These are phyloP conservation scores for Coemansia sp. DNA, from an alignment of 192 early-diverging fungal genomes.

Conservation along the genomic window DNA sequence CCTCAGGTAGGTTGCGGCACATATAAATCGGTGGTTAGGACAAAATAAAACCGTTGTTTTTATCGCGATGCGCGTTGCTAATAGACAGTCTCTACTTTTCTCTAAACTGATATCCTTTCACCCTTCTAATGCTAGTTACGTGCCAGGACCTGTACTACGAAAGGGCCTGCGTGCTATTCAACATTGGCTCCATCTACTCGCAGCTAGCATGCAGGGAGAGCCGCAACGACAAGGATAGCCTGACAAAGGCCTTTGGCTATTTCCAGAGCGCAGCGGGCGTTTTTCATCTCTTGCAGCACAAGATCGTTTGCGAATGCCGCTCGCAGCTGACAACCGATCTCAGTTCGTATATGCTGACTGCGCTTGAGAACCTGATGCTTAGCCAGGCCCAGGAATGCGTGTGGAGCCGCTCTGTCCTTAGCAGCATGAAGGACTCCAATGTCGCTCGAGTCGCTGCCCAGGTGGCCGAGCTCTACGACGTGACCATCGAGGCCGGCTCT, in stretches of 20 bases:
- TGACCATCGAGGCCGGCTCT: slow-evolving; percentile 62
- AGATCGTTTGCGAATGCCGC: slow-evolving; percentile 62
- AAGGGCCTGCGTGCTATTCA: slow-evolving; percentile 78
- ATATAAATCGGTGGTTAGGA: background rate
- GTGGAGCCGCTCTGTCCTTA: slow-evolving; percentile 80
- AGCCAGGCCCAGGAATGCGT: slow-evolving; percentile 95
- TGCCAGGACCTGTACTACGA: slow-evolving; percentile 76
- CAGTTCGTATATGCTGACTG: slow-evolving; percentile 62
- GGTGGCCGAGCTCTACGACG: slow-evolving; percentile 70
- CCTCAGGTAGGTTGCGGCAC: slow-evolving; percentile 13
- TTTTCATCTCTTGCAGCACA: slow-evolving; percentile 60
- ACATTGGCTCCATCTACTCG: slow-evolving; percentile 82
- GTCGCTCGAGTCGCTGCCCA: slow-evolving; percentile 74
- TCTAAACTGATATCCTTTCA: no score
- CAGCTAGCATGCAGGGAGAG: slow-evolving; percentile 71
- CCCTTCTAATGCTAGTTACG: slow-evolving; percentile 35
- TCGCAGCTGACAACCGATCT: slow-evolving; percentile 69
- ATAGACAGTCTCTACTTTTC: no score
- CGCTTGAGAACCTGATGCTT: slow-evolving; percentile 74
- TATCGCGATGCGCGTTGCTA: no score
- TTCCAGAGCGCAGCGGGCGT: slow-evolving; percentile 86
- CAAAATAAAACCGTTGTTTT: no score
- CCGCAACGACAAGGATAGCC: slow-evolving; percentile 66
- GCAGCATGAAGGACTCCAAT: slow-evolving; percentile 73
- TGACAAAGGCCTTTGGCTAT: slow-evolving; percentile 71